These are phyloP conservation scores for Bocquillonia castaneifolia DNA, from an alignment of 441 rosid species.

Conservation along the genomic window DNA sequence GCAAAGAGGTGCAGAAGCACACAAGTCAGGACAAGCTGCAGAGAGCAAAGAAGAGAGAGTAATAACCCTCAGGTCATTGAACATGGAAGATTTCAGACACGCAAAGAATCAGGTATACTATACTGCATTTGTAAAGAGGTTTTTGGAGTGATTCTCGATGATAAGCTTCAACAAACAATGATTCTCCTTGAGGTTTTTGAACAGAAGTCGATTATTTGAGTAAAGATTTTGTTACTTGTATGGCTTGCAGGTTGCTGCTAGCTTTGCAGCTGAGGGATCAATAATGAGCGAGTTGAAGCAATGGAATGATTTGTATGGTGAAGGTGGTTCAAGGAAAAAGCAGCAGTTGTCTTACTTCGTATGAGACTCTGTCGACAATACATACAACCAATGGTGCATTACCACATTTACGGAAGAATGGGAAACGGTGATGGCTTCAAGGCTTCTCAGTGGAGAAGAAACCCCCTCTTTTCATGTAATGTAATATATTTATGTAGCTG, in stretches of 20 bases:
- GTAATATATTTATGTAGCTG: too few species aligned
- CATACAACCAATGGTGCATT: not conserved
- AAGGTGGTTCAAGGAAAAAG: conserved; percentile 83
- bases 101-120: conserved; percentile 80
- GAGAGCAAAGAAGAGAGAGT: conserved; percentile 50
- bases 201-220: too few species aligned
- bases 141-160: not conserved
- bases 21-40: conserved; percentile 42
- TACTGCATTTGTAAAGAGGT: not conserved
- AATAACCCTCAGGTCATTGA: conserved; percentile 62
- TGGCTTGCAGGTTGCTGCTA: conserved; percentile 80
- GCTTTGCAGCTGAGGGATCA: conserved; percentile 78
- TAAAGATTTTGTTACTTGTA: too few species aligned
- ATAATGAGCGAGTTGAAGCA: conserved; percentile 77
- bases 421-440: not conserved
- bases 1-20: conserved; percentile 49
- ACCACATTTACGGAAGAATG: not conserved
- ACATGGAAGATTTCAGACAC: conserved; percentile 85
- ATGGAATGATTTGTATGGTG: conserved; percentile 82
- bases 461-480: too few species aligned
- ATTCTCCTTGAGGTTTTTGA: too few species aligned
- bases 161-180: too few species aligned
- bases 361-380: conserved; percentile 13
- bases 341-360: conserved; percentile 73
- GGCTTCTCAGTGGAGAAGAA: too few species aligned